Percentiles rank a stretch among this genome's conserved stretches.
Evolutionary conservation across 2,329 filamentous ascomycete species (phyloP).

Genomic region (Sclerotinia sclerotiorum): DNA sequence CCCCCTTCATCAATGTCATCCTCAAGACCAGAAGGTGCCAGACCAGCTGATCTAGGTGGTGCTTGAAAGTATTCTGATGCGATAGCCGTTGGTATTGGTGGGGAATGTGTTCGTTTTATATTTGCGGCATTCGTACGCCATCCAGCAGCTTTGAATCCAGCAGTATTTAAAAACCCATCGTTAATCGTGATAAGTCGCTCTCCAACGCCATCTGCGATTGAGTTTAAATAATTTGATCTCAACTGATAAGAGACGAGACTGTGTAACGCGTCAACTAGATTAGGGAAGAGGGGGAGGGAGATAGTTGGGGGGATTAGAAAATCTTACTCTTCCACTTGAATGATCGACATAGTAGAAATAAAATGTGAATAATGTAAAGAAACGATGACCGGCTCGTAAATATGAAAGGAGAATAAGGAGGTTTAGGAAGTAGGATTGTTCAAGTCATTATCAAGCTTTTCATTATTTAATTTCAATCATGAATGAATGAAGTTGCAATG

Average conservation of each 20-base stretch:
- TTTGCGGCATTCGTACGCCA: constrained; percentile 74
- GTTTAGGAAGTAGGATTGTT: neutral
- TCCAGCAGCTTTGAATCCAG: constrained; percentile 78
- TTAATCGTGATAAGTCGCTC: constrained; percentile 82
- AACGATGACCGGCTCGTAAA: constrained; percentile 16
- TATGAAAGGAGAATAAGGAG: neutral
- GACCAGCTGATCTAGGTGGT: constrained; percentile 57
- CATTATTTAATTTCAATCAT: neutral
- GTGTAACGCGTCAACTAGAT: constrained; percentile 22
- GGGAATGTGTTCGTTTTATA: constrained; percentile 80
- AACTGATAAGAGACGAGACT: constrained; percentile 83
- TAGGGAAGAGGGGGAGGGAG: neutral
- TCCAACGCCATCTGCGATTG: constrained; percentile 80
- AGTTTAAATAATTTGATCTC: constrained; percentile 74
- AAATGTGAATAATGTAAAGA: neutral
- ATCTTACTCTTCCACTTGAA: constrained; percentile 43
- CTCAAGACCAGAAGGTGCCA: constrained; percentile 58
- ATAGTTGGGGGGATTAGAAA: neutral
- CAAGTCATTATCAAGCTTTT: constrained; percentile 9
- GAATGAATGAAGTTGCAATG: constrained; percentile 10
- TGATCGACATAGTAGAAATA: constrained; percentile 39
- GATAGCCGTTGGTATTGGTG: constrained; percentile 79
- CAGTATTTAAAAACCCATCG: constrained; percentile 74
- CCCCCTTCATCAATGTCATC: constrained; percentile 64
- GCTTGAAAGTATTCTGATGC: constrained; percentile 84